Percentiles rank a stretch among this genome's conserved stretches.
phyloP scores from a whole-genome alignment of 176 grass and related monocot species.

The bread wheat (Triticum aestivum) region DNA sequence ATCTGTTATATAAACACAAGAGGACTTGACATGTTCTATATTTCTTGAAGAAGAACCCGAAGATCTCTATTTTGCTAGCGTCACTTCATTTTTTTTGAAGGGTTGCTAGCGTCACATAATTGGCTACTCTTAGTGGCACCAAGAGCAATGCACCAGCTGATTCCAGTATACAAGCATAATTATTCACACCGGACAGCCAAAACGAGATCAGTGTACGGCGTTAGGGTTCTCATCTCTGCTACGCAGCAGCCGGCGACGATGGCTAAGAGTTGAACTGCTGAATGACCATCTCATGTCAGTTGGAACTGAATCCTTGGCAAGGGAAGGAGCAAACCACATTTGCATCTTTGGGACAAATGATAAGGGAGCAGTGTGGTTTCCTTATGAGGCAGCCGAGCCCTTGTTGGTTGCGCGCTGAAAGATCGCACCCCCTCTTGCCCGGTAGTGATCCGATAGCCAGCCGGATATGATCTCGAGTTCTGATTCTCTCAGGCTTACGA shows the following conservation, averaged over 20 bases:
- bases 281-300: neutral
- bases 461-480: slow-evolving; percentile 71
- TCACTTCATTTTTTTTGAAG: too few relatives aligned
- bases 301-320: neutral
- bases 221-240: neutral
- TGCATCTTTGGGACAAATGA: neutral
- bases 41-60: neutral
- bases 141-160: neutral
- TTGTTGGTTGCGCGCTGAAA: slow-evolving; percentile 20
- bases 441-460: slow-evolving; percentile 73
- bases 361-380: neutral
- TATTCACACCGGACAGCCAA: neutral
- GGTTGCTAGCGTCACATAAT: neutral
- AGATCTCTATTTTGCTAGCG: neutral
- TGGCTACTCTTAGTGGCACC: neutral
- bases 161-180: neutral
- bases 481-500: slow-evolving; percentile 67
- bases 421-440: slow-evolving; percentile 20
- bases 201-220: neutral
- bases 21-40: too few relatives aligned
- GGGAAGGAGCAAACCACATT: neutral
- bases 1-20: too few relatives aligned
- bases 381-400: neutral
- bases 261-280: neutral
- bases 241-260: neutral